phyloP scores from a whole-genome alignment of 192 early-diverging fungal species.

The Cladochytrium replicatum region DNA sequence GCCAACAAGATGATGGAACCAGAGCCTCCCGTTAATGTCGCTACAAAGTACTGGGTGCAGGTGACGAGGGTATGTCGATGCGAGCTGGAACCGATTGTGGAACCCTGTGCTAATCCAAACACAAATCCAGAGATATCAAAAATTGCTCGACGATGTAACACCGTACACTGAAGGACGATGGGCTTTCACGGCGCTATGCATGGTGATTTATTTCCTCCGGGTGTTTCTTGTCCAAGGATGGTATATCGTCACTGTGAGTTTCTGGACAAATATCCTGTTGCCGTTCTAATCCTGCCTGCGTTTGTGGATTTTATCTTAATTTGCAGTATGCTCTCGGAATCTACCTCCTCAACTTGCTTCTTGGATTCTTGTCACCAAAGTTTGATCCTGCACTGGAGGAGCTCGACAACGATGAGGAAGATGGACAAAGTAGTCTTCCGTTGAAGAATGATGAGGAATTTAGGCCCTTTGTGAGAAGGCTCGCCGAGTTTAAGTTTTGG shows the following conservation, averaged over 20 bases:
- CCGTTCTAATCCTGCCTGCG: neutral
- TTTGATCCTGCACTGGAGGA: slow-evolving; percentile 81
- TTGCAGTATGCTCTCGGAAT: slow-evolving; percentile 81
- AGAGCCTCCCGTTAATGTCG: slow-evolving; percentile 1
- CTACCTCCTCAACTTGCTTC: slow-evolving; percentile 87
- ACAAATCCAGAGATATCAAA: slow-evolving; percentile 67
- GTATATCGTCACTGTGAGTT: slow-evolving; percentile 78
- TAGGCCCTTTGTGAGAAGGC: slow-evolving; percentile 86
- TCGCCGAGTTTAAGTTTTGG: slow-evolving; percentile 99
- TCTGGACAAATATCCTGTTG: no score
- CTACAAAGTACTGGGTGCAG: no score
- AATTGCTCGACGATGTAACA: slow-evolving; percentile 70
- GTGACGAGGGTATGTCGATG: no score
- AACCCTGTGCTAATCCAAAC: no score
- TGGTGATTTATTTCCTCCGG: slow-evolving; percentile 66
- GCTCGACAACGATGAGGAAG: slow-evolving; percentile 51
- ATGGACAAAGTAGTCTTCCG: slow-evolving; percentile 62
- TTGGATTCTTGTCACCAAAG: slow-evolving; percentile 94
- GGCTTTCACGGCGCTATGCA: slow-evolving; percentile 47
- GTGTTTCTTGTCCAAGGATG: slow-evolving; percentile 79
- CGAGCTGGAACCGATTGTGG: no score
- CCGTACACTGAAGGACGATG: slow-evolving; percentile 70
- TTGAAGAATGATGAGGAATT: slow-evolving; percentile 89
- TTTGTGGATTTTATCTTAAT: slow-evolving; percentile 2
- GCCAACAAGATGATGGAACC: slow-evolving; percentile 6